phyloP scores from a whole-genome alignment of 2,329 filamentous ascomycete species.

The Coniella vitis region DNA sequence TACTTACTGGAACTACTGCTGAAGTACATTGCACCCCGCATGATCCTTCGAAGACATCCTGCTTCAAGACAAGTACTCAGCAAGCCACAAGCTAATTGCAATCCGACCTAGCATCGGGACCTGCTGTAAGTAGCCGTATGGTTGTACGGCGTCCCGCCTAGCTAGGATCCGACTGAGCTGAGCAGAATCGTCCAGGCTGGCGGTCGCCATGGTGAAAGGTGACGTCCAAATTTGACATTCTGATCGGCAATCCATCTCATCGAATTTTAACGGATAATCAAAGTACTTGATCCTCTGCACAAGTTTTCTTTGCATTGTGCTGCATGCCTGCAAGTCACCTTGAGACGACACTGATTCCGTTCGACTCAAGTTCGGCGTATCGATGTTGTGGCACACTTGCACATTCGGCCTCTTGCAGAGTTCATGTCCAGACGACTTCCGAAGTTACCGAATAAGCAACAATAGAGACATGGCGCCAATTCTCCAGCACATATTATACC shows the following conservation, averaged over 20 bases:
- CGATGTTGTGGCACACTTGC: not conserved
- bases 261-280: slow-evolving; percentile 5
- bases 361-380: too few species aligned
- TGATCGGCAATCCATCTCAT: slow-evolving; percentile 7
- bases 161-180: not conserved
- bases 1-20: slow-evolving; percentile 1
- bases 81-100: not conserved
- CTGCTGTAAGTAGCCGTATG: slow-evolving; percentile 2
- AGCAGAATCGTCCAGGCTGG: not conserved
- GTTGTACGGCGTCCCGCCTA: not conserved
- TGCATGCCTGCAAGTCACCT: too few species aligned
- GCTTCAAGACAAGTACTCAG: not conserved
- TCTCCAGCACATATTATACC: not conserved
- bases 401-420: not conserved
- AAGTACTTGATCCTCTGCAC: not conserved
- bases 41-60: not conserved
- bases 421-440: not conserved
- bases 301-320: too few species aligned
- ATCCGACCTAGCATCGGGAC: not conserved
- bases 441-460: slow-evolving; percentile 1
- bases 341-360: too few species aligned
- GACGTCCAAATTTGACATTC: not conserved
- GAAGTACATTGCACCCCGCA: not conserved
- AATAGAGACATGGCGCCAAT: slow-evolving; percentile 3
- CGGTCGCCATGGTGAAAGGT: not conserved